These are phyloP conservation scores for Fragaria vesca DNA, from an alignment of 306 rosid species.

Conservation along the genomic window DNA sequence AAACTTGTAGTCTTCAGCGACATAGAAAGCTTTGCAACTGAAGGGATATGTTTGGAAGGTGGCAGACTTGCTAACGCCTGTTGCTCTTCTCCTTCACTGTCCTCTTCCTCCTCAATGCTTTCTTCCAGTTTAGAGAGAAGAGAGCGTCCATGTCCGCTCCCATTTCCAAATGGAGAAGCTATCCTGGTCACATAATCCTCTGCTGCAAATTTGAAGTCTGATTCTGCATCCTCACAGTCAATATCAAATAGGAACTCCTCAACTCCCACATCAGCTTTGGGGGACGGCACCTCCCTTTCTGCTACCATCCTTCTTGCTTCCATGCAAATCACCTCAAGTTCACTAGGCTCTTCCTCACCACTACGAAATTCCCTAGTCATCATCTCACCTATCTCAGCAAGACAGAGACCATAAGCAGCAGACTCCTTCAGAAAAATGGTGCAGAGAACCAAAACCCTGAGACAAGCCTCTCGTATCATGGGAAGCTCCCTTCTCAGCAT, in stretches of 20 bases:
- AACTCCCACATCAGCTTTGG: conserved; percentile 45
- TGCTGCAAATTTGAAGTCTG: conserved; percentile 28
- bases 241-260: conserved; percentile 67
- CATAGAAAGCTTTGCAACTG: conserved; percentile 51
- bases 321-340: conserved; percentile 84
- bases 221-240: conserved; percentile 63
- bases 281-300: conserved; percentile 65
- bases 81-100: conserved; percentile 48
- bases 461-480: conserved; percentile 94
- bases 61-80: conserved; percentile 28
- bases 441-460: conserved; percentile 85
- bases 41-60: conserved; percentile 35
- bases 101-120: conserved; percentile 77
- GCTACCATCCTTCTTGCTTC: conserved; percentile 69
- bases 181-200: conserved; percentile 43
- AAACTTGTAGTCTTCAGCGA: conserved; percentile 58
- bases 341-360: conserved; percentile 96
- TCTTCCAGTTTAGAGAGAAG: conserved; percentile 80
- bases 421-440: conserved; percentile 87
- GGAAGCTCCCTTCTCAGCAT: conserved; percentile 85
- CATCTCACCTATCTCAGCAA: conserved; percentile 97
- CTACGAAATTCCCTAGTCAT: conserved; percentile 85
- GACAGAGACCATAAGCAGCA: conserved; percentile 76
- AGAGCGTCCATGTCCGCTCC: conserved; percentile 45
- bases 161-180: conserved; percentile 44